phyloP scores from a whole-genome alignment of 2,329 filamentous ascomycete genomes.

The Coniochaeta pulveracea region DNA sequence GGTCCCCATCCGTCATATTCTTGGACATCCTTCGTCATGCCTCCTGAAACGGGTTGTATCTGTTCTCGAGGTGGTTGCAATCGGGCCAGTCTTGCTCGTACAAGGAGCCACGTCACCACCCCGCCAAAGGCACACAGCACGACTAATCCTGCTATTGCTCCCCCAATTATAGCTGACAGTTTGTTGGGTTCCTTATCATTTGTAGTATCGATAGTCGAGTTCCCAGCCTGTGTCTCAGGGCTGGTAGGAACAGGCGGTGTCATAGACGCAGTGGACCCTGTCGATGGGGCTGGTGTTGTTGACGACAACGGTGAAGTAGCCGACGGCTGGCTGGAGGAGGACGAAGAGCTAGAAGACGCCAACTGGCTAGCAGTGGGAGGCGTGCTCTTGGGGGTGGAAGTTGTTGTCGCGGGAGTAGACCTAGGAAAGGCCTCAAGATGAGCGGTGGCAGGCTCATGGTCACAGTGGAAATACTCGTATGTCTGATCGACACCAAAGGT shows the following conservation, averaged over 20 bases:
- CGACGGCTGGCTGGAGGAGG: background rate
- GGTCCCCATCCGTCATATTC: slow-evolving; percentile 1
- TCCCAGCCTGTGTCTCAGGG: background rate
- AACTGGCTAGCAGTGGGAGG: background rate
- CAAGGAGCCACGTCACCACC: background rate
- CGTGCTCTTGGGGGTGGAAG: background rate
- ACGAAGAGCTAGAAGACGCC: background rate
- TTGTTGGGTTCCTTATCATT: background rate
- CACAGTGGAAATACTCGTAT: slow-evolving; percentile 5
- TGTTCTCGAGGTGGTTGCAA: background rate
- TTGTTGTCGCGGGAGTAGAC: background rate
- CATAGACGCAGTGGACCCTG: background rate
- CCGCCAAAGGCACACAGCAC: background rate
- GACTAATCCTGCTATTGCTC: background rate
- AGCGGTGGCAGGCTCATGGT: background rate
- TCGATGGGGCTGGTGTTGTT: background rate
- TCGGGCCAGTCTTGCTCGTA: background rate
- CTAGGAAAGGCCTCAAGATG: slow-evolving; percentile 4
- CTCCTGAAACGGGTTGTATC: background rate
- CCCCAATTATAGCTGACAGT: background rate
- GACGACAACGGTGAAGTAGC: background rate
- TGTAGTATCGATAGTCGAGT: background rate
- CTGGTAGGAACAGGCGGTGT: background rate
- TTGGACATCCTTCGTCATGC: background rate
- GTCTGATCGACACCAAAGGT: slow-evolving; percentile 5